Percentiles rank a stretch among this genome's conserved stretches.
phyloP scores from a whole-genome alignment of 495 filamentous ascomycete genomes.

The Staphylotrichum longicolle region DNA sequence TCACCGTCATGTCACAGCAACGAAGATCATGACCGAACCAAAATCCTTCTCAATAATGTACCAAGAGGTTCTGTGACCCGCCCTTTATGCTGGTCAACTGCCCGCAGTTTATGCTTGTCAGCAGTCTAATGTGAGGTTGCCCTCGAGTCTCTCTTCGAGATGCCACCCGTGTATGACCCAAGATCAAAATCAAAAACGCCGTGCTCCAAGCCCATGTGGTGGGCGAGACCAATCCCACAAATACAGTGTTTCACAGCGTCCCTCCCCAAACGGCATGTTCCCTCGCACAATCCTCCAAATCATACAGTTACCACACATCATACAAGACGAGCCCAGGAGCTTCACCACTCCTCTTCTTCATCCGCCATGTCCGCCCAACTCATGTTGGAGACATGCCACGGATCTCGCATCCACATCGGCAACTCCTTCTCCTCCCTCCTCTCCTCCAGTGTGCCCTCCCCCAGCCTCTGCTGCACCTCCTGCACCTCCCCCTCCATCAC shows the following conservation, averaged over 20 bases:
- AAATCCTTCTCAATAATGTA: not conserved
- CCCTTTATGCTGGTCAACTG: not conserved
- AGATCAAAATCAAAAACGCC: not conserved
- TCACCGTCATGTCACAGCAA: not conserved
- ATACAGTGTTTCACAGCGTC: too few species aligned
- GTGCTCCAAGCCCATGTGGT: too few species aligned
- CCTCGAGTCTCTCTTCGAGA: not conserved
- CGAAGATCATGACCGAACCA: too few species aligned
- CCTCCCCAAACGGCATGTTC: too few species aligned
- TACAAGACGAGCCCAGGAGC: not conserved
- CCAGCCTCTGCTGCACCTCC: not conserved
- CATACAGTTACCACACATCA: not conserved
- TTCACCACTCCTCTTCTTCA: not conserved
- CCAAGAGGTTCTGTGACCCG: not conserved
- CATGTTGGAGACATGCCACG: not conserved
- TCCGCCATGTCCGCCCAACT: conserved; percentile 4
- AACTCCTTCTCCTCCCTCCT: not conserved
- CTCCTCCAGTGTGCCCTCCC: not conserved
- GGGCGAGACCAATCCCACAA: not conserved
- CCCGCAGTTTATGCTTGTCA: not conserved
- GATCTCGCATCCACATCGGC: conserved; percentile 1
- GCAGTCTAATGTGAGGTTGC: not conserved
- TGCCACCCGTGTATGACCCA: not conserved
- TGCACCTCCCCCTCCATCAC: not conserved
- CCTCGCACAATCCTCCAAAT: too few species aligned